Evolutionary conservation across 2,329 filamentous ascomycete species (phyloP).

Genomic region (Chalara sp.): DNA sequence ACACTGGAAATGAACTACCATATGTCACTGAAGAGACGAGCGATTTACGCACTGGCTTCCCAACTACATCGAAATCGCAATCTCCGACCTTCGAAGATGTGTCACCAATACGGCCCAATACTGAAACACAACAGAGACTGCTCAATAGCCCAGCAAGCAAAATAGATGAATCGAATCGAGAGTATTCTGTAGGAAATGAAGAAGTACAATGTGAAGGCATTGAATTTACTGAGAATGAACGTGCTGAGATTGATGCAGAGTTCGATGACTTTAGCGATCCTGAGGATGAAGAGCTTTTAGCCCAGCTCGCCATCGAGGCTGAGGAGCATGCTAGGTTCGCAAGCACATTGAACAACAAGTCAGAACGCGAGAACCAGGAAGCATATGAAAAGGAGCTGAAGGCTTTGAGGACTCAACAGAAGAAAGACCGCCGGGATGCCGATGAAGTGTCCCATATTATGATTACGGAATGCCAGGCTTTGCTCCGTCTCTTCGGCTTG

Average conservation of each 20-base stretch:
- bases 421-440: conserved; percentile 90
- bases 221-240: not conserved
- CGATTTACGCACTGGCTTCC: not conserved
- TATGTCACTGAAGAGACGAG: too few species aligned
- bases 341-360: conserved; percentile 55
- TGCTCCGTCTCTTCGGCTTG: conserved; percentile 84
- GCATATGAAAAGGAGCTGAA: conserved; percentile 86
- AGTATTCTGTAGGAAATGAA: conserved; percentile 6
- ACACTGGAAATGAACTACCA: conserved; percentile 10
- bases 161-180: not conserved
- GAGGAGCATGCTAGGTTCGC: conserved; percentile 3
- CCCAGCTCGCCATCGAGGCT: conserved; percentile 71
- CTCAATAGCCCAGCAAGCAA: not conserved
- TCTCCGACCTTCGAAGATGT: conserved; percentile 47
- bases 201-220: not conserved
- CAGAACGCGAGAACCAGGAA: conserved; percentile 60
- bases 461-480: conserved; percentile 89
- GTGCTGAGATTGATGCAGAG: conserved; percentile 28
- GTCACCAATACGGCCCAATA: conserved; percentile 22
- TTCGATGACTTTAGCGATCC: conserved; percentile 71
- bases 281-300: conserved; percentile 84
- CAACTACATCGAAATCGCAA: conserved; percentile 26
- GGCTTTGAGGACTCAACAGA: conserved; percentile 85
- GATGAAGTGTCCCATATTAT: conserved; percentile 96
- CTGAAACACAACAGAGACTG: conserved; percentile 5